These are phyloP conservation scores for Ustilago esculenta DNA, from an alignment of 1,284 basidiomycete species.

Conservation along the genomic window DNA sequence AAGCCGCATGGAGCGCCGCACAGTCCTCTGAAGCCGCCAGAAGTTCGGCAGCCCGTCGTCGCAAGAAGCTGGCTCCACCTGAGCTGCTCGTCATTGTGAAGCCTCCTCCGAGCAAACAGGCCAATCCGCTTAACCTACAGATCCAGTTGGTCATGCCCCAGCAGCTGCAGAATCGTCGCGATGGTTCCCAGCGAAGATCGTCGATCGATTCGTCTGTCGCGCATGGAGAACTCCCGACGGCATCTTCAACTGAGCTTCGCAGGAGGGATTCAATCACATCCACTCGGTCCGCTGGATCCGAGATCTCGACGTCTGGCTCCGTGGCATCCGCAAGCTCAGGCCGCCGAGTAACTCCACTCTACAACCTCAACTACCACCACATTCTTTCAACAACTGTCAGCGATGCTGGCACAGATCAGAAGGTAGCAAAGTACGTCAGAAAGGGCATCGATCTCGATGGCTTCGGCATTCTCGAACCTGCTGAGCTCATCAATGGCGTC, in stretches of 20 bases:
- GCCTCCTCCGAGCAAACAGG: constrained; percentile 80
- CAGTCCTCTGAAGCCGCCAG: constrained; percentile 19
- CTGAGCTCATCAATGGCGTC: constrained; percentile 50
- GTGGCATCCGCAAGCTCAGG: constrained; percentile 54
- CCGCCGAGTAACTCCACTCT: constrained; percentile 86
- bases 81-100: constrained; percentile 70
- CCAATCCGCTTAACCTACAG: constrained; percentile 90
- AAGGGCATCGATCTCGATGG: constrained; percentile 72
- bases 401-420: constrained; percentile 92
- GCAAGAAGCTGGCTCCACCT: constrained; percentile 48
- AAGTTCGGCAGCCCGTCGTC: constrained; percentile 17
- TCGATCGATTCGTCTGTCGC: constrained; percentile 36
- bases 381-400: constrained; percentile 89
- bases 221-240: constrained; percentile 4
- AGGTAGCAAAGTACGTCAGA: constrained; percentile 87
- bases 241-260: constrained; percentile 19
- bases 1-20: constrained; percentile 34
- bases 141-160: constrained; percentile 79
- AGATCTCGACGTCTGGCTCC: constrained; percentile 32
- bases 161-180: constrained; percentile 21
- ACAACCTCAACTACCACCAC: constrained; percentile 91
- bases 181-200: constrained; percentile 21
- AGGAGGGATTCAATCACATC: constrained; percentile 48
- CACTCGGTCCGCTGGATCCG: constrained; percentile 36
- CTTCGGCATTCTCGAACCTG: constrained; percentile 67